Evolutionary conservation across 2,329 filamentous ascomycete genomes (phyloP), one percentile per base, ranked within the genome.

Genomic region (Sphaerulina populicola): DNA sequence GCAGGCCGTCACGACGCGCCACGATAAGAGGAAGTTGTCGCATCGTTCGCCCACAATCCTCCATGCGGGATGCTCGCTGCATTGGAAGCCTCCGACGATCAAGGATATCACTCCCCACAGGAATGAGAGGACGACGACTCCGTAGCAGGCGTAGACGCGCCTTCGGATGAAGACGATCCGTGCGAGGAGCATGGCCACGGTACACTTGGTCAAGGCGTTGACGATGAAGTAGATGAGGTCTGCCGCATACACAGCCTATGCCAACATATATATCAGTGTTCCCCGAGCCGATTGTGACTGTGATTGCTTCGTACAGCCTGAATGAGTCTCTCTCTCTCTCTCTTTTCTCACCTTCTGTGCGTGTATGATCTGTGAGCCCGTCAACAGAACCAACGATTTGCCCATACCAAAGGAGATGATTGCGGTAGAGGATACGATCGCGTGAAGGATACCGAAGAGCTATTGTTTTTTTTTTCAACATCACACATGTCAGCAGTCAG

Each of bases 111-210:
- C 7, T 8, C 57, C 57, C 57, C 57, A 60, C 6, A 55, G 15
- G 18, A 38, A 49, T n/a, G 56, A 53, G 10, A 54, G 35, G 23
- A 30, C 47, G 35, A 60, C 39, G 3, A 60, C 39, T n/a, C 33
- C 54, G 31, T 60, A 57, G 50, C 57, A 60, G 18, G 54, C 54
- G 18, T 51, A 47, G 9, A 58, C 52, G 23, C 54, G 49, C 36
- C 53, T 60, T 44, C 47, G 56, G 49, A 60, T 47, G 48, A 60
- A 57, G 36, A 60, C 57, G 23, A 60, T 58, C 31, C 58, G 60
- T 3, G 56, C 55, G n/a, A 60, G 55, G 6, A 62, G 56, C 15
- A 62, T 48, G 4, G 57, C 57, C 7, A 60, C 58, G 11, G 60
- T 57, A 35, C 53, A 56, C 43, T 62, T 62, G 6, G 57, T 54